Evolutionary conservation across 345 rosid genomes (phyloP), one percentile per base, ranked within the genome.

Genomic region (Salix exigua): DNA sequence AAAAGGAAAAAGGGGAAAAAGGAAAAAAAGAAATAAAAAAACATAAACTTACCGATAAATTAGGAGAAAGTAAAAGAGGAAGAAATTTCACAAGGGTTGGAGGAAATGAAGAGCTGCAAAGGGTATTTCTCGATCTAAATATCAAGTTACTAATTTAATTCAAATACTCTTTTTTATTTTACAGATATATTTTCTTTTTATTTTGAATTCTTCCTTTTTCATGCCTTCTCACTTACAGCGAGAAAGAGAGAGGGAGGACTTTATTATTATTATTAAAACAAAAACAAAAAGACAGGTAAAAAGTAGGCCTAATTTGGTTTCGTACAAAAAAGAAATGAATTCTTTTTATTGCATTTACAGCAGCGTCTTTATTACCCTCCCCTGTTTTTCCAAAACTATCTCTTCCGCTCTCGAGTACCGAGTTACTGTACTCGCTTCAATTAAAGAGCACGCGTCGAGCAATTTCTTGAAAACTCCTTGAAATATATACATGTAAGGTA

Each of bases 21-120:
- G 1, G 17, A 4, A 1, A 2, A 7, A 16, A n/a, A n/a, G n/a
- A n/a, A n/a, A n/a, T 60, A 46, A 44, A 30, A 18, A 6, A 9
- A 30, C 10, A 60, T 37, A 71, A 53, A 77, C 79, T 71, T 37
- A 65, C 80, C 80, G 37, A 35, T 62, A 62, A 77, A 31, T 71
- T 17, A n/a, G 70, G 50, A 77, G 72, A 77, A 48, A 28, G 16
- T 42, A 30, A 46, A 33, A 38, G 25, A 25, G 18, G 7, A 9
- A 14, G 72, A 77, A 71, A 77, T 46, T 62, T 35, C n/a, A 38
- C n/a, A n/a, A n/a, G n/a, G n/a, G n/a, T n/a, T n/a, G n/a, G n/a
- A n/a, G 67, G 18, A 16, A n/a, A 33, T 18, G 71, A 71, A n/a
- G 44, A 68, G n/a, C 74, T 48, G 51, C 33, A 19, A 66, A 51